Percentiles rank a stretch among this genome's conserved stretches.
phyloP scores from a whole-genome alignment of 495 filamentous ascomycete species.

The Hypomontagnella monticulosa region DNA sequence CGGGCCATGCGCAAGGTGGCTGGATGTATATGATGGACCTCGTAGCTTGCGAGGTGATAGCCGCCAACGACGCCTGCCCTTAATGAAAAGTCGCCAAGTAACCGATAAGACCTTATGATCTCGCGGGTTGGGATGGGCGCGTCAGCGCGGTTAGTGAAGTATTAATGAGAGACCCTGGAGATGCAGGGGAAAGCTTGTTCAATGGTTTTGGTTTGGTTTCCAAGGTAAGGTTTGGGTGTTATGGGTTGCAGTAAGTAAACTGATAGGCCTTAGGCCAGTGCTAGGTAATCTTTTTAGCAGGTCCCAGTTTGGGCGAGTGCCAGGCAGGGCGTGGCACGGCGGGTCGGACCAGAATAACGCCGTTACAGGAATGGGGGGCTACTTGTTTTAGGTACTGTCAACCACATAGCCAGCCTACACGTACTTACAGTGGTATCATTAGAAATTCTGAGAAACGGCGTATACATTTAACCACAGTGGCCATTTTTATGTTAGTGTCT shows the following conservation, averaged over 20 bases:
- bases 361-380: conserved; percentile 10
- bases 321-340: conserved; percentile 2
- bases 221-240: no score
- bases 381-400: background rate
- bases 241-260: conserved; percentile 13
- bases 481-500: no score
- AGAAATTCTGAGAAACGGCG: background rate
- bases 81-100: background rate
- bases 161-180: conserved; percentile 4
- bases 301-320: conserved; percentile 3
- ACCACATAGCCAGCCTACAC: background rate
- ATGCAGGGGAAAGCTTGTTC: conserved; percentile 19
- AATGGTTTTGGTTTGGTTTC: conserved; percentile 8
- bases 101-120: conserved; percentile 5
- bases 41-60: background rate
- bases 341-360: conserved; percentile 28
- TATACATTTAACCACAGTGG: no score
- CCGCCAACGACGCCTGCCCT: background rate
- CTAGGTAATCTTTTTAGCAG: conserved; percentile 36
- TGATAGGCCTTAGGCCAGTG: conserved; percentile 20
- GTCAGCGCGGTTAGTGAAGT: background rate
- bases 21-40: background rate
- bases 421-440: background rate
- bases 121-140: background rate
- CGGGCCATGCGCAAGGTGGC: conserved; percentile 20